These are phyloP conservation scores for Tulasnella sp. DNA, from an alignment of 768 basidiomycete species.

Conservation along the genomic window DNA sequence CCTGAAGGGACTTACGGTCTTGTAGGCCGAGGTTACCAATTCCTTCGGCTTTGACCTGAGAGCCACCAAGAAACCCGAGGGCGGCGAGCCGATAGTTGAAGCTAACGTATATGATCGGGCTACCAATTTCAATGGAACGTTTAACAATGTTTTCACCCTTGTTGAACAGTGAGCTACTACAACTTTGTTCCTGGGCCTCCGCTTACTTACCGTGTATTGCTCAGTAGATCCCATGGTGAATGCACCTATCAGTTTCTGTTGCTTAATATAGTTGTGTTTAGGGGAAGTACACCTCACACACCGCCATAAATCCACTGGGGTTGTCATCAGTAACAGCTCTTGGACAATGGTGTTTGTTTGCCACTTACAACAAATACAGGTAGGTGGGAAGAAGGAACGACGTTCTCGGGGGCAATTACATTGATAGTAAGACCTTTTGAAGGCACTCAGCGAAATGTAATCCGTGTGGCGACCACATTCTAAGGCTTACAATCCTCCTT, in stretches of 20 bases:
- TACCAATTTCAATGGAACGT: constrained; percentile 33
- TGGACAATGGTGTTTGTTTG: not conserved
- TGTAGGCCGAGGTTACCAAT: constrained; percentile 26
- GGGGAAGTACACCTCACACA: constrained; percentile 15
- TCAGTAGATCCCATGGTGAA: too few species aligned
- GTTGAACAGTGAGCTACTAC: constrained; percentile 22
- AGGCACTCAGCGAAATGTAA: not conserved
- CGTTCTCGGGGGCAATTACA: constrained; percentile 35
- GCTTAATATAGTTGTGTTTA: not conserved
- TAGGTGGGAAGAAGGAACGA: constrained; percentile 33
- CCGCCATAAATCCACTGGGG: constrained; percentile 33
- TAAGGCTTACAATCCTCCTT: constrained; percentile 37
- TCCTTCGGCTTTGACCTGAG: constrained; percentile 6
- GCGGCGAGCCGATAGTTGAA: constrained; percentile 37
- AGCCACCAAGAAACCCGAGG: constrained; percentile 12
- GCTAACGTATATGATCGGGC: constrained; percentile 40
- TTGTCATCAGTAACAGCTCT: not conserved
- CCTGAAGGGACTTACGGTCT: constrained; percentile 21
- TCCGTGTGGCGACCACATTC: not conserved
- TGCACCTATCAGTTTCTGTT: constrained; percentile 16
- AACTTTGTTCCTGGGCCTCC: too few species aligned
- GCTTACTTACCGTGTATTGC: too few species aligned
- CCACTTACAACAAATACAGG: constrained; percentile 42
- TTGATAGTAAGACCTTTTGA: constrained; percentile 41
- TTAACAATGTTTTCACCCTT: constrained; percentile 37